Percentiles rank a stretch among this genome's conserved stretches.
These are phyloP conservation scores for Pholiota adiposa DNA, from an alignment of 1,284 basidiomycete species.

Conservation along the genomic window DNA sequence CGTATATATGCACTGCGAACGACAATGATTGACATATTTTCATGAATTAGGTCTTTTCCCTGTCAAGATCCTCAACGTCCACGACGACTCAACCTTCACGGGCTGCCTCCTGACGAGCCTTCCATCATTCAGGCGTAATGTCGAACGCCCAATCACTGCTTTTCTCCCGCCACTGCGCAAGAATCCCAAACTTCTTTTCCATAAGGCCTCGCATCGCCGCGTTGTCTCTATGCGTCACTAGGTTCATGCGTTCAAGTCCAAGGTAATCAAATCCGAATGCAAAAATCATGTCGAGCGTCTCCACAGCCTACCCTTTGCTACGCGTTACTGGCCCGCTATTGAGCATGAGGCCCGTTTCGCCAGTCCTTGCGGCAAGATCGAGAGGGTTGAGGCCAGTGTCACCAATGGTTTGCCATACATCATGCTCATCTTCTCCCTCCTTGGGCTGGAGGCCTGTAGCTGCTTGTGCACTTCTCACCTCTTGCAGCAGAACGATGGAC, in stretches of 20 bases:
- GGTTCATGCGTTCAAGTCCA: conserved; percentile 17
- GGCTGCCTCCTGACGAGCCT: conserved; percentile 14
- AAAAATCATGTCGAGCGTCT: conserved; percentile 23
- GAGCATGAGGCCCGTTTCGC: conserved; percentile 25
- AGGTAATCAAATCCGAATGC: conserved; percentile 25
- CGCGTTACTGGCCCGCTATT: conserved; percentile 20
- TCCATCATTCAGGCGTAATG: conserved; percentile 22
- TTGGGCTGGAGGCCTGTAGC: conserved; percentile 1
- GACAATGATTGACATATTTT: no score
- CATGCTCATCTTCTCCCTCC: conserved; percentile 1
- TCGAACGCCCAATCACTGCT: conserved; percentile 18
- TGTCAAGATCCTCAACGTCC: conserved; percentile 12
- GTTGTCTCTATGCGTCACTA: conserved; percentile 21
- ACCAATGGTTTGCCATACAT: conserved; percentile 21
- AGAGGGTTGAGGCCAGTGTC: conserved; percentile 20
- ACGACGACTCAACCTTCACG: conserved; percentile 14
- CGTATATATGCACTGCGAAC: no score
- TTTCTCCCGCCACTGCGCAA: conserved; percentile 17
- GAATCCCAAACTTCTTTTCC: conserved; percentile 21
- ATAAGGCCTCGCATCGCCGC: conserved; percentile 17
- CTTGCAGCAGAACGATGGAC: conserved; percentile 15
- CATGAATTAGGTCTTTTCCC: not conserved
- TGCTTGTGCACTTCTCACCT: conserved; percentile 2
- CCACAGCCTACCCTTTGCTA: conserved; percentile 23
- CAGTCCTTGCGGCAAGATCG: conserved; percentile 16